These are phyloP conservation scores for Paecilomyces dactylethromorphus DNA, from an alignment of 2,329 filamentous ascomycete species.

Conservation along the genomic window DNA sequence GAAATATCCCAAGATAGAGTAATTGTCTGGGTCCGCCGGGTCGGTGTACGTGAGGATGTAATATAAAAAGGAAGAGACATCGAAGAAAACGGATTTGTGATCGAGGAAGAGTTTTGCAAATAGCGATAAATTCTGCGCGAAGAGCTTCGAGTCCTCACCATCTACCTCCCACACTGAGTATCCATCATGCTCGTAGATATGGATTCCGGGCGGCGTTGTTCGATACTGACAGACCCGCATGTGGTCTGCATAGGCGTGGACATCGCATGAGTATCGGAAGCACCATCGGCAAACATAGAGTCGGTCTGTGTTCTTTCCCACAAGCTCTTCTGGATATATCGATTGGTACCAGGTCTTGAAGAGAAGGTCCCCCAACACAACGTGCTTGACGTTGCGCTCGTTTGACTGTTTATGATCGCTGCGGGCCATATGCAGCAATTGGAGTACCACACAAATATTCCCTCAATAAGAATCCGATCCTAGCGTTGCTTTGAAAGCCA, in stretches of 20 bases:
- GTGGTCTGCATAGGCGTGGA: constrained; percentile 29
- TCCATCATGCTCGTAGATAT: constrained; percentile 70
- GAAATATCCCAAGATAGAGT: constrained; percentile 87
- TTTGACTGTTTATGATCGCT: constrained; percentile 24
- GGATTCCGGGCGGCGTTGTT: constrained; percentile 57
- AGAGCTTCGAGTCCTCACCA: constrained; percentile 79
- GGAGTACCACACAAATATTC: background rate
- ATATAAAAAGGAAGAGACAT: constrained; percentile 89
- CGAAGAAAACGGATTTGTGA: constrained; percentile 97
- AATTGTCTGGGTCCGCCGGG: constrained; percentile 32
- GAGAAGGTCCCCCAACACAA: constrained; percentile 74
- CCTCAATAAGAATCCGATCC: background rate
- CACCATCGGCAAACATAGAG: constrained; percentile 88
- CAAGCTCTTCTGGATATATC: constrained; percentile 71
- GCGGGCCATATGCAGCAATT: constrained; percentile 19
- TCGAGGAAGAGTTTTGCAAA: constrained; percentile 97
- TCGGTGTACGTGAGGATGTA: constrained; percentile 78
- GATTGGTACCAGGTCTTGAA: constrained; percentile 92
- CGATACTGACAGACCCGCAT: constrained; percentile 48
- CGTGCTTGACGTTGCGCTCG: constrained; percentile 77
- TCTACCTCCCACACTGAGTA: constrained; percentile 92
- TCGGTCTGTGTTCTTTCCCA: constrained; percentile 45
- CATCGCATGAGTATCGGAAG: constrained; percentile 72
- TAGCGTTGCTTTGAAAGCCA: background rate
- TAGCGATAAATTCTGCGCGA: constrained; percentile 89